Percentiles rank a stretch among this genome's conserved stretches.
These are phyloP conservation scores for Agrocybe praecox DNA, from an alignment of 768 basidiomycete genomes.

Conservation along the genomic window DNA sequence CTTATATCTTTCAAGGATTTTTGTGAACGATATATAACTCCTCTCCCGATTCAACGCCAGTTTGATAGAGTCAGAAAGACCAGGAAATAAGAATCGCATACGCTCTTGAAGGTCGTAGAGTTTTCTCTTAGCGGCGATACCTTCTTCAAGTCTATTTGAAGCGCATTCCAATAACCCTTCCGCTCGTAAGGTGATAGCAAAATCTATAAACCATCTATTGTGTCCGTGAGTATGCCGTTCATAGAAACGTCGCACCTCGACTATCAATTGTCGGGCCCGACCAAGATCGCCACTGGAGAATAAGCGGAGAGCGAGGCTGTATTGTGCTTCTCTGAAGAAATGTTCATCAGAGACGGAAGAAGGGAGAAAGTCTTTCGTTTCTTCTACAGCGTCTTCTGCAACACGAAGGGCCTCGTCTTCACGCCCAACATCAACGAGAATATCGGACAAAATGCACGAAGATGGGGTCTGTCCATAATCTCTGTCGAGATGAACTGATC, in stretches of 20 bases:
- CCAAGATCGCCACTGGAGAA: not conserved
- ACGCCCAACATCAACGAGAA: not conserved
- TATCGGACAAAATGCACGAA: not conserved
- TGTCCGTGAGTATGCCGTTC: not conserved
- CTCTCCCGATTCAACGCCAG: no score
- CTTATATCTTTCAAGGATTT: no score
- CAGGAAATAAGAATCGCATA: not conserved
- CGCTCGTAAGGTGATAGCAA: not conserved
- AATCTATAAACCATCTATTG: constrained; percentile 4
- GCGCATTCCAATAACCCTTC: constrained; percentile 7
- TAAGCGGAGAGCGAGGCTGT: not conserved
- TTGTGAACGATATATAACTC: no score
- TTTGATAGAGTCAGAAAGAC: not conserved
- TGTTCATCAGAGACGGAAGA: not conserved
- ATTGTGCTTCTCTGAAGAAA: not conserved
- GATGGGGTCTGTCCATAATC: no score
- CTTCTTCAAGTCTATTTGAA: constrained; percentile 5
- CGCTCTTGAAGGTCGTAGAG: not conserved
- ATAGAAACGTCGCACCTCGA: not conserved
- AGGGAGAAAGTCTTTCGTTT: not conserved
- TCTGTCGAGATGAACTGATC: no score
- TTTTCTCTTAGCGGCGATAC: not conserved
- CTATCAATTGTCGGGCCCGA: not conserved
- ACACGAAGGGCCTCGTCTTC: not conserved
- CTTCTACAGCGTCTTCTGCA: not conserved